phyloP scores from a whole-genome alignment of 2,329 filamentous ascomycete species.

The Cladosporium sp. region DNA sequence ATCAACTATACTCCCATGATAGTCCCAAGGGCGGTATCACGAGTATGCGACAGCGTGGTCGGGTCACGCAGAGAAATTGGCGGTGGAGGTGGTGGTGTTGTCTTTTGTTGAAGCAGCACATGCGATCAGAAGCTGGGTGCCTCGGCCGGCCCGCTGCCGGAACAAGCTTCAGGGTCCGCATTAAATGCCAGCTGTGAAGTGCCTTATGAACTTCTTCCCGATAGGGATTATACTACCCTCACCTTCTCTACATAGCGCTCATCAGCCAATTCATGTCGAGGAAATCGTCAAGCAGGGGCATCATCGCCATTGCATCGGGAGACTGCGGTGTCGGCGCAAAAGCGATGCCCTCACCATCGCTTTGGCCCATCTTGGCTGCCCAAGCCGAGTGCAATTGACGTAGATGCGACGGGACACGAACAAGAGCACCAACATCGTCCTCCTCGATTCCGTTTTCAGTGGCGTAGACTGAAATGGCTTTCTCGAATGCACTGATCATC shows the following conservation, averaged over 20 bases:
- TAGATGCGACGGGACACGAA: too few relatives aligned
- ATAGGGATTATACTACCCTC: neutral
- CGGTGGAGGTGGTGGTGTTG: neutral
- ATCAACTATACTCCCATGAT: neutral
- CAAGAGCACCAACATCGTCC: too few relatives aligned
- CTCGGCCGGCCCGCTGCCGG: neutral
- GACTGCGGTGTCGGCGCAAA: neutral
- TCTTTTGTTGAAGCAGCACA: neutral
- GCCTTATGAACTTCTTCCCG: neutral
- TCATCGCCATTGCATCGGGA: neutral
- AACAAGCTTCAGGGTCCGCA: neutral
- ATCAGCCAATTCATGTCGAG: neutral
- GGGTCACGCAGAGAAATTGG: neutral
- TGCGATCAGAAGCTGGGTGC: neutral
- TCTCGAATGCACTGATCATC: neutral
- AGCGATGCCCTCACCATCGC: neutral
- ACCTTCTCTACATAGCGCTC: neutral
- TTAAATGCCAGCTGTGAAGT: neutral
- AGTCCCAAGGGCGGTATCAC: constrained; percentile 1
- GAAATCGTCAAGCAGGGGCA: neutral
- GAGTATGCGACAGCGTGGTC: constrained; percentile 4
- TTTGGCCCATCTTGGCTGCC: neutral
- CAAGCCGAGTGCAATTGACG: neutral
- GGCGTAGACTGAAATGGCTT: too few relatives aligned
- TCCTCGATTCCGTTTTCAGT: too few relatives aligned